phyloP scores from a whole-genome alignment of 169 alveolate species.

The Plasmodium billcollinsi region DNA sequence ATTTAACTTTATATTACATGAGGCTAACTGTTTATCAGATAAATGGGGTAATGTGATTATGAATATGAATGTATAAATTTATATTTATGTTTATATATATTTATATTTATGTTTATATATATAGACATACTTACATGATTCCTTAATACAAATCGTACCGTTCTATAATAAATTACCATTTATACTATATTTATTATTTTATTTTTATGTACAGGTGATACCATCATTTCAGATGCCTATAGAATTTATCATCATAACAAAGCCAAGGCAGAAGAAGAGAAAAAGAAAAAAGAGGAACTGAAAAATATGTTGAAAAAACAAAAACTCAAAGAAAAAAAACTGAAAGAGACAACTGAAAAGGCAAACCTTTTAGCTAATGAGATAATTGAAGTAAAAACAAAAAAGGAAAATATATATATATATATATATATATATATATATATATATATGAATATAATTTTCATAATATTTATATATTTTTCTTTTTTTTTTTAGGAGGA shows the following conservation, averaged over 20 bases:
- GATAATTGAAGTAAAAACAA: conserved; percentile 42
- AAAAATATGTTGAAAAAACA: conserved; percentile 47
- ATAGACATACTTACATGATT: background rate
- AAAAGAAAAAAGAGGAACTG: conserved; percentile 61
- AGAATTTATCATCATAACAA: conserved; percentile 54
- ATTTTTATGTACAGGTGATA: conserved; percentile 23
- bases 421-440: background rate
- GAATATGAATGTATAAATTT: background rate
- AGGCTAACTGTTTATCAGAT: conserved; percentile 51
- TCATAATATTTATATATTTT: background rate
- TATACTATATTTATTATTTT: background rate
- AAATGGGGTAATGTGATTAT: conserved; percentile 48
- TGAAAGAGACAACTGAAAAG: conserved; percentile 65
- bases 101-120: background rate
- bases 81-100: background rate
- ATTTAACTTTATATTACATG: conserved; percentile 40
- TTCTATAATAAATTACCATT: background rate
- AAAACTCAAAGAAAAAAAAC: conserved; percentile 55
- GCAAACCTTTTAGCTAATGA: conserved; percentile 51
- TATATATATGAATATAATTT: background rate
- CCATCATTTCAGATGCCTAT: conserved; percentile 61
- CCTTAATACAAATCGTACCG: background rate
- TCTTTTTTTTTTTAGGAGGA: conserved; percentile 41
- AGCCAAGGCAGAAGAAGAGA: conserved; percentile 46
- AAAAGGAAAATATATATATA: conserved; percentile 6